A percentile compares a stretch with the other conserved stretches of the same genome.
phyloP scores from a whole-genome alignment of 352 stramenopile genomes.

The Phytopythium kandeliae region DNA sequence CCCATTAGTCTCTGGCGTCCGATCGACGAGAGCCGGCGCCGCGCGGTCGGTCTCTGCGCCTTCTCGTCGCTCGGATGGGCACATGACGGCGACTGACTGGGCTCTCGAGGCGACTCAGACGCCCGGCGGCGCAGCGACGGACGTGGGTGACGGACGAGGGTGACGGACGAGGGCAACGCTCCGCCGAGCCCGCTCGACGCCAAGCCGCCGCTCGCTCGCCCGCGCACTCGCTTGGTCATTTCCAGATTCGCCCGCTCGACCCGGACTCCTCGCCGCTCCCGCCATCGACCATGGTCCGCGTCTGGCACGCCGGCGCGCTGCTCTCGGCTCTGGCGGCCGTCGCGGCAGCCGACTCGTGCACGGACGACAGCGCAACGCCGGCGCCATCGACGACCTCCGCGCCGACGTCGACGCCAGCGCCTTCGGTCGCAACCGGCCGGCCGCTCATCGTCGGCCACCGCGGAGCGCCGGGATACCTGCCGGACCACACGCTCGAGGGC shows the following conservation, averaged over 20 bases:
- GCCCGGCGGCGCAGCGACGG: too few relatives aligned
- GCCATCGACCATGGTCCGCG: conserved; percentile 33
- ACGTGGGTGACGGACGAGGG: too few relatives aligned
- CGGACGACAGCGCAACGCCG: conserved; percentile 25
- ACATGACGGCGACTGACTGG: too few relatives aligned
- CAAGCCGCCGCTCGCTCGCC: too few relatives aligned
- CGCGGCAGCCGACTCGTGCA: conserved; percentile 20
- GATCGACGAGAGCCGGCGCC: not conserved
- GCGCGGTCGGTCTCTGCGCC: not conserved
- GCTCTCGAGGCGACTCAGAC: too few relatives aligned
- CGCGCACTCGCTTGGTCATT: not conserved
- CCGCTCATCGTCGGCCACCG: conserved; percentile 78
- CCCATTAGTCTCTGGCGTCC: too few relatives aligned
- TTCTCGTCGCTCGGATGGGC: too few relatives aligned
- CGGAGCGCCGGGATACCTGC: conserved; percentile 84
- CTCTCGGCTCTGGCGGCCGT: conserved; percentile 19
- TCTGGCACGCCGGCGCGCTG: conserved; percentile 23
- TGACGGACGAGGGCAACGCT: too few relatives aligned
- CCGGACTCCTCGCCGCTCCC: not conserved
- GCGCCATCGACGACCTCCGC: conserved; percentile 10
- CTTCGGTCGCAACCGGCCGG: conserved; percentile 19
- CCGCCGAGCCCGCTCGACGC: too few relatives aligned
- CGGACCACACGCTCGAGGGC: conserved; percentile 85
- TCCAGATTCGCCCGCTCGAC: not conserved
- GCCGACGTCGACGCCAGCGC: not conserved